Evolutionary conservation across 2,329 filamentous ascomycete genomes (phyloP).

Genomic region (Knoxdaviesia proteae): DNA sequence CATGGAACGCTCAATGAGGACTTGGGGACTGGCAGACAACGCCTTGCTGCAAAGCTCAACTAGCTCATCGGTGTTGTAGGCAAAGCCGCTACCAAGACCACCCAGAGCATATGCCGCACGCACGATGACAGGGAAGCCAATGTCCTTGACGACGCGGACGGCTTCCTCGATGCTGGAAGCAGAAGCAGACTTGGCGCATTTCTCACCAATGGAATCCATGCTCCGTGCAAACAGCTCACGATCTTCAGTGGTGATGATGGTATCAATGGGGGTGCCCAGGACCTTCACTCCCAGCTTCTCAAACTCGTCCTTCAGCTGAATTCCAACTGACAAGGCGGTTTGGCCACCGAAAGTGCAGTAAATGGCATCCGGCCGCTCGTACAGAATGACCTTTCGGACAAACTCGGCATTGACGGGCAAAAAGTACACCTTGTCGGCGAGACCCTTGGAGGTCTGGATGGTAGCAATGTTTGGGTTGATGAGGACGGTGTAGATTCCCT

Average conservation of each 20-base stretch:
- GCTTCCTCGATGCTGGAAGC: slow-evolving; percentile 79
- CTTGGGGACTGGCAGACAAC: slow-evolving; percentile 84
- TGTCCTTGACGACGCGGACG: slow-evolving; percentile 67
- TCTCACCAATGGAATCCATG: slow-evolving; percentile 97
- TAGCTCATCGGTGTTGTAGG: slow-evolving; percentile 66
- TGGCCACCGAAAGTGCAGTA: slow-evolving; percentile 97
- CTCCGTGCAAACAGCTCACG: slow-evolving; percentile 91
- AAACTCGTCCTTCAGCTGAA: slow-evolving; percentile 94
- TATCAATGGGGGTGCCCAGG: slow-evolving; percentile 88
- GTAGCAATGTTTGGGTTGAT: slow-evolving; percentile 99
- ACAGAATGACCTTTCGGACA: slow-evolving; percentile 88
- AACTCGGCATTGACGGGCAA: slow-evolving; percentile 92
- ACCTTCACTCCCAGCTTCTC: slow-evolving; percentile 82
- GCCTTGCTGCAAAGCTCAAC: slow-evolving; percentile 83
- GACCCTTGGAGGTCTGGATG: slow-evolving; percentile 92
- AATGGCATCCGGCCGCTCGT: slow-evolving; percentile 87
- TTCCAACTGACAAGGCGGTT: slow-evolving; percentile 89
- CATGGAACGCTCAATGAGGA: slow-evolving; percentile 95
- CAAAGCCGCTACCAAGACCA: slow-evolving; percentile 87
- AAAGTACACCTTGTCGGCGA: slow-evolving; percentile 98
- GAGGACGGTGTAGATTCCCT: slow-evolving; percentile 91
- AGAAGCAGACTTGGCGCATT: slow-evolving; percentile 92
- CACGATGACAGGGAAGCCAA: slow-evolving; percentile 93
- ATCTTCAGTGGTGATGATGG: slow-evolving; percentile 96
- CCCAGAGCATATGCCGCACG: slow-evolving; percentile 90